Evolutionary conservation across 2,329 filamentous ascomycete species (phyloP), one percentile per base, ranked within the genome.

Genomic region (Aspergillus fischeri): DNA sequence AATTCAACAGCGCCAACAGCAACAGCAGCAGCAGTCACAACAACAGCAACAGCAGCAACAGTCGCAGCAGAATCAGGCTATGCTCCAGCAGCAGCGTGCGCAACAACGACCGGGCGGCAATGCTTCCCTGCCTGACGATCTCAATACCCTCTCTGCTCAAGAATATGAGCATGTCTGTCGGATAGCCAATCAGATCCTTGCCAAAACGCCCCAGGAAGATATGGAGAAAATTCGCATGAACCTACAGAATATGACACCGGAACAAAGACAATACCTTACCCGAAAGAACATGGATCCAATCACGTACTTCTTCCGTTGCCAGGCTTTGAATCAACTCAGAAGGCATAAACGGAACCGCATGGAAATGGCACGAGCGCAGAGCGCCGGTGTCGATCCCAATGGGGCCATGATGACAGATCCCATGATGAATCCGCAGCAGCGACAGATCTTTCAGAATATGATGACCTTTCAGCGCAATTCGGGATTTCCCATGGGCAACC

Each of bases 221-320:
- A 69, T 79, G 53, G 76, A 81, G n/a, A 75, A 78, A 47, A 78
- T 83, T 47, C 76, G 75, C 53, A 70, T 73, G 55, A 78, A 78
- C 20, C 60, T 82, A n/a, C 70, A 73, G 42, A 72, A 74, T 59
- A 73, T 78, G 75, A 74, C 76, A 10, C 73, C 75, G 1, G 77
- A 82, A 25, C 78, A 80, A 65, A 76, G 76, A 59, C 73, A 80
- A 59, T 73, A 76, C 53, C 62, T 83, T 44, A 63, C 72, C 14
- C 66, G 69, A 47, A 78, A 78, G 54, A 72, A 77, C 21, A 72
- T 81, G 47, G 79, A 83, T 51, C 81, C 81, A 0, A 63, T 84
- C 44, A 74, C 75, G 44, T 78, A 78, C 53, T 78, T 79, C 57
- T 81, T 83, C 64, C 79, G 78, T 45, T 75, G 76, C 41, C 76